Evolutionary conservation across 768 basidiomycete genomes (phyloP).

Genomic region (Leccinum subgranulosum): DNA sequence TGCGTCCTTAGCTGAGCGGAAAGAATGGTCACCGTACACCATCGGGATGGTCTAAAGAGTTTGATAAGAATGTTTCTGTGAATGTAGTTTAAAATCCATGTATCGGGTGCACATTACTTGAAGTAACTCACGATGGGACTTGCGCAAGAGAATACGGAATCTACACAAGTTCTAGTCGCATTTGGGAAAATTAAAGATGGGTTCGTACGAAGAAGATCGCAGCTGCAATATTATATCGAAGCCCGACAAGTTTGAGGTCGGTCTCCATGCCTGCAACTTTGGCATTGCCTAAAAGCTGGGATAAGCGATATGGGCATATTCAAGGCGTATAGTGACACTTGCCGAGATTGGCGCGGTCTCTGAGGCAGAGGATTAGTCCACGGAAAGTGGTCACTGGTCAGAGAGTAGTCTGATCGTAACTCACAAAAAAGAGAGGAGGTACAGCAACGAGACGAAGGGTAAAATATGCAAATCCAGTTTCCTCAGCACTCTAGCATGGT

Average conservation of each 20-base stretch:
- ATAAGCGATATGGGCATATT: slow-evolving; percentile 1
- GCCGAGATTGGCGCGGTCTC: slow-evolving; percentile 46
- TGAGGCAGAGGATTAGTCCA: slow-evolving; percentile 7
- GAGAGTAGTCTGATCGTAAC: neutral
- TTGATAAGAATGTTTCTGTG: slow-evolving; percentile 37
- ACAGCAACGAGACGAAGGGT: neutral
- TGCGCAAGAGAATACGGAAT: slow-evolving; percentile 36
- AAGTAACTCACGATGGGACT: slow-evolving; percentile 36
- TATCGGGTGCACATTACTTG: neutral
- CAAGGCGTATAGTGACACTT: slow-evolving; percentile 9
- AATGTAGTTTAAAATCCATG: neutral
- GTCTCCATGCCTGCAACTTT: slow-evolving; percentile 43
- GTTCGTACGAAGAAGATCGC: slow-evolving; percentile 37
- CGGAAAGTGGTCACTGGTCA: neutral
- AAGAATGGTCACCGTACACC: slow-evolving; percentile 20
- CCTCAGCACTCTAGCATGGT: neutral
- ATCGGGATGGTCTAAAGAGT: slow-evolving; percentile 32
- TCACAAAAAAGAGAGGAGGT: neutral
- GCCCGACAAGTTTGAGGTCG: slow-evolving; percentile 35
- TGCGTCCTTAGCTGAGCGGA: neutral
- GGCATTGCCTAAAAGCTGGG: slow-evolving; percentile 34
- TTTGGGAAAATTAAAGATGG: neutral
- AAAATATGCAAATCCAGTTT: neutral
- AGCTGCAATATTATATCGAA: slow-evolving; percentile 37
- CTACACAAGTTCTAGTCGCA: slow-evolving; percentile 13